phyloP scores from a whole-genome alignment of 768 basidiomycete genomes.

The Panaeolus cyanescens region DNA sequence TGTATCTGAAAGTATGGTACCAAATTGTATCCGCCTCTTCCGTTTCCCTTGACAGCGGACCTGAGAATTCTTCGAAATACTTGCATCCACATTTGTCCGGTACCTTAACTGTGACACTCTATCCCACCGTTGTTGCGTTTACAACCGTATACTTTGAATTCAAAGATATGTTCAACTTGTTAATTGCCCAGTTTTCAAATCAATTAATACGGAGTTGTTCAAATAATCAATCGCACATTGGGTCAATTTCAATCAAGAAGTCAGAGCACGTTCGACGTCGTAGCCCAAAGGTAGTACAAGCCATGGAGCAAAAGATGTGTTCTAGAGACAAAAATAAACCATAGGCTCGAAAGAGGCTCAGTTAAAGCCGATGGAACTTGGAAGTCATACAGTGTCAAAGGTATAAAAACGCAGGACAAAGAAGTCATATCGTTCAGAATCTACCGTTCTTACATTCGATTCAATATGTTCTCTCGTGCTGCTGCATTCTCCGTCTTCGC shows the following conservation, averaged over 20 bases:
- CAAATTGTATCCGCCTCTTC: no score
- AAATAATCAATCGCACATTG: background rate
- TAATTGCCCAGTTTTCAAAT: background rate
- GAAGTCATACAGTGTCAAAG: no score
- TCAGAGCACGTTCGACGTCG: no score
- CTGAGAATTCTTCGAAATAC: background rate
- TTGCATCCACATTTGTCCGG: background rate
- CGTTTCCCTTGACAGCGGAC: background rate
- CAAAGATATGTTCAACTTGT: background rate
- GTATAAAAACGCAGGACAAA: no score
- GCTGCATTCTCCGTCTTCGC: slow-evolving; percentile 8
- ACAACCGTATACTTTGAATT: no score
- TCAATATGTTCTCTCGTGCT: background rate
- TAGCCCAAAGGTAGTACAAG: no score
- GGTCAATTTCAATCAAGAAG: background rate
- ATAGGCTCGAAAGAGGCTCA: no score
- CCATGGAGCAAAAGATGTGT: no score
- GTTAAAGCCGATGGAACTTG: no score
- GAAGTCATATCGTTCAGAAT: background rate
- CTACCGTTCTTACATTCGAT: background rate
- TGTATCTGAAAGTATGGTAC: no score
- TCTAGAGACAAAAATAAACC: no score
- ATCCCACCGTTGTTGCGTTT: no score
- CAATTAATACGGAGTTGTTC: background rate
- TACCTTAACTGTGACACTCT: background rate